Base-by-base conservation (phyloP, 2,329 filamentous ascomycete species). In the Thielaviopsis euricoi region DNA sequence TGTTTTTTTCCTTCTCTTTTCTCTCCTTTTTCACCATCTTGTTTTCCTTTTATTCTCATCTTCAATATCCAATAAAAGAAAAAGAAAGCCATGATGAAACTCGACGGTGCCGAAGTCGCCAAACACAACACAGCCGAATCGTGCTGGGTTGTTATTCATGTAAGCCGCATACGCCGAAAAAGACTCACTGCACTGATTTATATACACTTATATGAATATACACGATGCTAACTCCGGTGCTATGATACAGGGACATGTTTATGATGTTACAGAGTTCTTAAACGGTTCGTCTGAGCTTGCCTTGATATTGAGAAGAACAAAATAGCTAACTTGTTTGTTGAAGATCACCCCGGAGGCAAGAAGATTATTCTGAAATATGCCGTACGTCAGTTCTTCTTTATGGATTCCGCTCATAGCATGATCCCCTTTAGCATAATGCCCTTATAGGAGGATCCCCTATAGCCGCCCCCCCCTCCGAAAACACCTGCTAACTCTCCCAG, bases 291-390 rank as follows among this genome's bases (percentile, higher is more conserved):
- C 21, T 25, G 22, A 2, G 37, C 23, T 21, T n/a, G n/a, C n/a
- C n/a, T 46, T 33, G 15, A 22, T 10, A 5, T 43, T 2, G 25
- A 26, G 13, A 23, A 26, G 22, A n/a, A 29, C 3, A 40, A 12
- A 7, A 43, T 5, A 29, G 23, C 37, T 29, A 3, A 55, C 37
- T 49, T 59, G 37, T 48, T 49, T 59, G 37, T 48, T 56, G 12
- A 64, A 83, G 88, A 95, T 70, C 89, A 95, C 67, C 90, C 90
- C 23, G 90, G 90, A 61, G 90, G 88, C 43, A 78, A 83, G 63
- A 93, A 91, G 68, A 94, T 97, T 69, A 97, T 98, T 66, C 79
- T 98, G 63, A 95, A 95, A 74, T 95, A 96, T 72, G 90, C 90
- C 29, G 79, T 80, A 67, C 2, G 29, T 33, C 29, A n/a, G n/a